phyloP scores from a whole-genome alignment of 2,329 filamentous ascomycete genomes.

The Amesomyces nigricolor region DNA sequence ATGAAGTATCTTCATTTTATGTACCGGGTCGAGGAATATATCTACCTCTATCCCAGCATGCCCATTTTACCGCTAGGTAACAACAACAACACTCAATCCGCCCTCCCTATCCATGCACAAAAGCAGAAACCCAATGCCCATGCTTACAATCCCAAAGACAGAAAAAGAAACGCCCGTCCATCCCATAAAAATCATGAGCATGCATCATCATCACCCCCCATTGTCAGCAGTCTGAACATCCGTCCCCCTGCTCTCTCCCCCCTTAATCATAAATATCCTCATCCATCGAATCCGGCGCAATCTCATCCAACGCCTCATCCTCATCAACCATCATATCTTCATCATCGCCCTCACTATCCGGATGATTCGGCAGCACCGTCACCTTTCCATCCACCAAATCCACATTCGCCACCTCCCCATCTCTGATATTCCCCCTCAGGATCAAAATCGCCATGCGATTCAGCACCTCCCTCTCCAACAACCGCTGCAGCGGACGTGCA shows the following conservation, averaged over 20 bases:
- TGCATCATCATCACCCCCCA: background rate
- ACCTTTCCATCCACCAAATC: conserved; percentile 76
- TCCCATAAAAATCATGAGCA: background rate
- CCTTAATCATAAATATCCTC: conserved; percentile 45
- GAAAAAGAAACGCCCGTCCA: background rate
- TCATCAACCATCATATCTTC: conserved; percentile 65
- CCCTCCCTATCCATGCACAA: too few relatives aligned
- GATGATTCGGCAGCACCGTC: conserved; percentile 75
- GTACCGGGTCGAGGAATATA: conserved; percentile 1
- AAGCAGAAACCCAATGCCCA: background rate
- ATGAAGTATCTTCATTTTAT: background rate
- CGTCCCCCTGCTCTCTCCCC: background rate
- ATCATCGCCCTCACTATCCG: conserved; percentile 51
- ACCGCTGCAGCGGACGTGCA: conserved; percentile 76
- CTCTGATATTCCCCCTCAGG: conserved; percentile 73
- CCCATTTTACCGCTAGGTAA: background rate
- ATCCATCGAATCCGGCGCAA: conserved; percentile 55
- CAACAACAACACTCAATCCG: background rate
- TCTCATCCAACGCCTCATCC: conserved; percentile 67
- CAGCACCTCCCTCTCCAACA: conserved; percentile 96
- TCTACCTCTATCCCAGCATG: conserved; percentile 2
- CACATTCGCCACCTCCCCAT: conserved; percentile 78
- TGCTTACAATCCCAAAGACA: conserved; percentile 8
- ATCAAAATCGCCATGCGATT: conserved; percentile 91
- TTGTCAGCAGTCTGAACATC: background rate